Evolutionary conservation across 257 asterid species (phyloP), one percentile per base, ranked within the genome.

Genomic region (Nicotiana knightiana): DNA sequence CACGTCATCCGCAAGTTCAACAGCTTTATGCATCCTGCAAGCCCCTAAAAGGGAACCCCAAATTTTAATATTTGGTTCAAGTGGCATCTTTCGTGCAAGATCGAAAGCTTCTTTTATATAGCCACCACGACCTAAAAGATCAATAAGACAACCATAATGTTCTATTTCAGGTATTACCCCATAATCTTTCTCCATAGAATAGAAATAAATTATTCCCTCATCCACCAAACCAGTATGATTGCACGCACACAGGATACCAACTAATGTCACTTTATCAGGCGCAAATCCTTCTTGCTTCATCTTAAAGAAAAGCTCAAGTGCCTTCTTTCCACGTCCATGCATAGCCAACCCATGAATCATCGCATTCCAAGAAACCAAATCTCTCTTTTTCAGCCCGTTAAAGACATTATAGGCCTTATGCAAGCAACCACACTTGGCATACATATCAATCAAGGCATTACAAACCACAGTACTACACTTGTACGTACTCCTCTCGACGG

Each of bases 41-140:
- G 98, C 98, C 51, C 88, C 97, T 79, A 93, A 76, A 81, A 95
- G 91, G 18, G 98, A 94, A 67, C 93, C 87, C 95, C 94, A 93
- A 63, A 93, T 89, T 77, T 86, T 92, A 32, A 87, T 86, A 78
- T 93, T 95, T 24, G 98, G 95, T 77, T 95, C 92, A 51, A 91
- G 83, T 4, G 98, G 98, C 99, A 93, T 95, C 85, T 83, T 80
- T 9, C 82, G 87, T 30, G 90, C 84, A 63, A 95, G 87, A 82
- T 83, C 87, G 48, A 92, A 87, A 63, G 98, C 97, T 86, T 92
- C 98, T 16, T 46, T 73, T n/a, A 94, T 88, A 32, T 83, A 85
- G 48, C 98, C 98, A 66, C 89, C 92, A 75, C 98, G 97, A 5
- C 97, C 98, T 87, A 94, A 87, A 35, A 92, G 97, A 83, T 92